These are phyloP conservation scores for Paecilomyces variotii DNA, from an alignment of 2,329 filamentous ascomycete species.

Conservation along the genomic window DNA sequence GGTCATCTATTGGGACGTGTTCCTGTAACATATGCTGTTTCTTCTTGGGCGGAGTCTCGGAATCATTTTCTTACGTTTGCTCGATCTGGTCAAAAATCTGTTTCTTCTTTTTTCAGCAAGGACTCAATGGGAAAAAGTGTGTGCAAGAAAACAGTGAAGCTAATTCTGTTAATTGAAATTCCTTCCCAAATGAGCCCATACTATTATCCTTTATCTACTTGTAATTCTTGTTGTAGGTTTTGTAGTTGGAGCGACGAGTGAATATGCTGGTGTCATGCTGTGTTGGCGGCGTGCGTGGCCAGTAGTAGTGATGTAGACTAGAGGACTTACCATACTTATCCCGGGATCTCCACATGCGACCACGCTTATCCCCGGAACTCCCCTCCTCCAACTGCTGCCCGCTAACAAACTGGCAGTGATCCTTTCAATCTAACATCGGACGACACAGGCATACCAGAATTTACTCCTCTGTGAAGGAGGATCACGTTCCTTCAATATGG, in stretches of 20 bases:
- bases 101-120: slow-evolving; percentile 12
- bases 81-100: slow-evolving; percentile 12
- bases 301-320: background rate
- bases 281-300: background rate
- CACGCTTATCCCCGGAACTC: background rate
- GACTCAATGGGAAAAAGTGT: background rate
- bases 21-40: slow-evolving; percentile 35
- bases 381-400: background rate
- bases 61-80: slow-evolving; percentile 17
- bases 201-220: no score
- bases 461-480: background rate
- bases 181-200: background rate
- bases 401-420: background rate
- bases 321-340: slow-evolving; percentile 1
- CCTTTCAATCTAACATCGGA: background rate
- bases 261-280: background rate
- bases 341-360: slow-evolving; percentile 4
- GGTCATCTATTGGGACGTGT: slow-evolving; percentile 11
- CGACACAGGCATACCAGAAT: background rate
- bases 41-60: slow-evolving; percentile 30
- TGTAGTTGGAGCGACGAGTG: background rate
- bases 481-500: slow-evolving; percentile 18
- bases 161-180: background rate
- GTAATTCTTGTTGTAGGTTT: background rate
- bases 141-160: background rate